Evolutionary conservation across 2,329 filamentous ascomycete genomes (phyloP).

Genomic region (Epichloe hybrida): DNA sequence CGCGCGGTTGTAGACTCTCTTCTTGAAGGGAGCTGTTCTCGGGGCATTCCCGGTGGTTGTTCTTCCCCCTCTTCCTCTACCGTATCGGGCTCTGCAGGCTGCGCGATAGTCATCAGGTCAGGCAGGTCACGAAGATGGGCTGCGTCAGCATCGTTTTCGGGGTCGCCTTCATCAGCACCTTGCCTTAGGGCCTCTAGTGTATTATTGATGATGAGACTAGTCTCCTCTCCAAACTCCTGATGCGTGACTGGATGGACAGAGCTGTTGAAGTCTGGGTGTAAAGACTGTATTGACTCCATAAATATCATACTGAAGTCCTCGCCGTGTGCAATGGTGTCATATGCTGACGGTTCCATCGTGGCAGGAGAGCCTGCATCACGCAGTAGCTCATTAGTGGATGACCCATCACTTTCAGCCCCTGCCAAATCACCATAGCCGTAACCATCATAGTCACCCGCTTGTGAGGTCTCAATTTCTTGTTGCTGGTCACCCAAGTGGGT

Average conservation of each 20-base stretch:
- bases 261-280: slow-evolving; percentile 28
- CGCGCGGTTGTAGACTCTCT: neutral
- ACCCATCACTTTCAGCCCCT: slow-evolving; percentile 19
- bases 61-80: neutral
- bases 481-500: slow-evolving; percentile 1
- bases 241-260: slow-evolving; percentile 20
- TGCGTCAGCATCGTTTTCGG: slow-evolving; percentile 1
- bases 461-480: slow-evolving; percentile 7
- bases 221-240: slow-evolving; percentile 40
- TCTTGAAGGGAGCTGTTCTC: slow-evolving; percentile 8
- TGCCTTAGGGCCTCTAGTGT: slow-evolving; percentile 38
- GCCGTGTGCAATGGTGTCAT: slow-evolving; percentile 32
- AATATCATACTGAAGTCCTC: slow-evolving; percentile 49
- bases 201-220: slow-evolving; percentile 41
- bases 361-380: slow-evolving; percentile 4
- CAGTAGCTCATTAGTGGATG: slow-evolving; percentile 18
- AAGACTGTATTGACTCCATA: slow-evolving; percentile 38
- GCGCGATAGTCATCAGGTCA: neutral
- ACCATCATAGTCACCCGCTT: slow-evolving; percentile 14
- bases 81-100: slow-evolving; percentile 1
- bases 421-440: slow-evolving; percentile 10
- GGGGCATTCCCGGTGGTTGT: slow-evolving; percentile 2
- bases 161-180: slow-evolving; percentile 7
- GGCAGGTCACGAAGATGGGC: slow-evolving; percentile 4
- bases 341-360: slow-evolving; percentile 11